phyloP scores from a whole-genome alignment of 768 basidiomycete species.

The Pleurotus tuber-regium region DNA sequence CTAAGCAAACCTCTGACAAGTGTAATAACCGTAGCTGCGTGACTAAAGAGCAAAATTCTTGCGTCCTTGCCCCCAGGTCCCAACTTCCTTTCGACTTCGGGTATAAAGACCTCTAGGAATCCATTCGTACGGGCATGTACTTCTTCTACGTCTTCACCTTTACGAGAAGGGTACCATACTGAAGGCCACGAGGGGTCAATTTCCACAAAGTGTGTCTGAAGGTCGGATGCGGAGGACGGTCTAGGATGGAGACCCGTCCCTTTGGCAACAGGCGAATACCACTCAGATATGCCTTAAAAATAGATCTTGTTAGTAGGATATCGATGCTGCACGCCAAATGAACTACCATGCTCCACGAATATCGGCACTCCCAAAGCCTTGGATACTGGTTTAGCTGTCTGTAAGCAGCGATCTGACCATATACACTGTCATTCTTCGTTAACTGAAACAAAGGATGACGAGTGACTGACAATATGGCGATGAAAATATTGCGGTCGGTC shows the following conservation, averaged over 20 bases:
- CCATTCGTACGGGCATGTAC: constrained; percentile 59
- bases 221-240: constrained; percentile 51
- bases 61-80: constrained; percentile 38
- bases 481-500: constrained; percentile 78
- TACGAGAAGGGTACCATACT: constrained; percentile 68
- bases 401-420: constrained; percentile 87
- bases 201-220: constrained; percentile 53
- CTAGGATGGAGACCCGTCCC: constrained; percentile 76
- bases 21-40: constrained; percentile 74
- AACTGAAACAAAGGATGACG: neutral
- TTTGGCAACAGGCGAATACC: constrained; percentile 71
- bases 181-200: constrained; percentile 67
- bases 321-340: constrained; percentile 10
- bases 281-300: constrained; percentile 62
- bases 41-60: constrained; percentile 62
- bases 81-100: constrained; percentile 43
- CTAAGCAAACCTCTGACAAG: constrained; percentile 59
- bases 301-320: neutral
- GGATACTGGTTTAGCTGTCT: constrained; percentile 70
- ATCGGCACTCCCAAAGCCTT: constrained; percentile 63
- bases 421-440: too few relatives aligned
- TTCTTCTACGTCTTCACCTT: constrained; percentile 64
- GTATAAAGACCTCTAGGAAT: constrained; percentile 50
- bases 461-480: constrained; percentile 72
- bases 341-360: constrained; percentile 73